Evolutionary conservation across 768 basidiomycete genomes (phyloP).

Genomic region (Panus rudis): DNA sequence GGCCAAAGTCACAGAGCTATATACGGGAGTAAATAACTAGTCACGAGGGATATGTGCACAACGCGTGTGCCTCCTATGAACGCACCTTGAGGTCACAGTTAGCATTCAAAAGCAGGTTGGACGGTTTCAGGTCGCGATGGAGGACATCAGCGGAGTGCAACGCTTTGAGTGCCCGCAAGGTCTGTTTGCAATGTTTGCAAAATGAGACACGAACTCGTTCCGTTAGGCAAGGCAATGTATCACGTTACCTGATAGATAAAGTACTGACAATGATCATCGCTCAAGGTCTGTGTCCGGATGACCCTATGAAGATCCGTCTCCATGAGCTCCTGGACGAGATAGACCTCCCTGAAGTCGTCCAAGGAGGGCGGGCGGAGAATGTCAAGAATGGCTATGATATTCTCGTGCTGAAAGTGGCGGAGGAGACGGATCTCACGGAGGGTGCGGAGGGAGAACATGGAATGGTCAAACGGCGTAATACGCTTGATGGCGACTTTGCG

Average conservation of each 20-base stretch:
- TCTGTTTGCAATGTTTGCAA: constrained; percentile 41
- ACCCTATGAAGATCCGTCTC: constrained; percentile 97
- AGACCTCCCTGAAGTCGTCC: constrained; percentile 81
- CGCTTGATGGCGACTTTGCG: constrained; percentile 97
- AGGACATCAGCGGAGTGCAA: constrained; percentile 93
- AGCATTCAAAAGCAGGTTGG: constrained; percentile 90
- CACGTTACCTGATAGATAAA: constrained; percentile 89
- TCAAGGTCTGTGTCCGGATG: constrained; percentile 88
- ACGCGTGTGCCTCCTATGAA: no score
- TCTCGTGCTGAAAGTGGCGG: constrained; percentile 76
- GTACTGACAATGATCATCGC: constrained; percentile 95
- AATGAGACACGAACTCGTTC: no score
- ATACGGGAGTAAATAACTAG: neutral
- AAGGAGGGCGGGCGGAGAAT: constrained; percentile 74
- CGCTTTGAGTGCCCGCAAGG: constrained; percentile 88
- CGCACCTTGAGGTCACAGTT: constrained; percentile 92
- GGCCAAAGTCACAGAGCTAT: constrained; percentile 82
- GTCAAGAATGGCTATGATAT: constrained; percentile 94
- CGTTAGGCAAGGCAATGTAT: no score
- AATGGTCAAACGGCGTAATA: constrained; percentile 92
- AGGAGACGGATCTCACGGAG: constrained; percentile 92
- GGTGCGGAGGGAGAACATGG: constrained; percentile 92
- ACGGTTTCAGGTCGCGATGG: constrained; percentile 93
- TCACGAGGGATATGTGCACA: no score
- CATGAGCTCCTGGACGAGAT: constrained; percentile 71